Conservation (phyloP, 805 yeast genomes). For the Candida cerambycidarum region DNA sequence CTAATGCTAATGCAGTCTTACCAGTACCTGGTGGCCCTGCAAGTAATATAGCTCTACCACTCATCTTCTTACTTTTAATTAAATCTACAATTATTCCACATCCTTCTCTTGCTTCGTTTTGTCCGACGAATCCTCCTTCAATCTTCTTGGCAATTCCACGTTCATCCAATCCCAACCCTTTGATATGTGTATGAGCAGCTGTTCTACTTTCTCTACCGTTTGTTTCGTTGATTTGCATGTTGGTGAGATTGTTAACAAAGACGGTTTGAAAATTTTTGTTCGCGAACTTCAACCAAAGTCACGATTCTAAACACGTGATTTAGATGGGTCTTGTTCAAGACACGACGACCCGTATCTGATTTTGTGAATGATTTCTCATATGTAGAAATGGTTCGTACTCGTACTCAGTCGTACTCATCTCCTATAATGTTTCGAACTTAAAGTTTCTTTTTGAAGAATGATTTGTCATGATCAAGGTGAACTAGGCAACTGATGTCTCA, state of each 20-base stretch:
- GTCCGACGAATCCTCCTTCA: slow-evolving; percentile 90
- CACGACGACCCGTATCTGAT: no score
- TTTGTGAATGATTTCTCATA: no score
- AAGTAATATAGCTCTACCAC: slow-evolving; percentile 91
- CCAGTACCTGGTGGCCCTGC: slow-evolving; percentile 99
- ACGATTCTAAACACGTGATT: neutral
- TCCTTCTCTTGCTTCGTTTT: slow-evolving; percentile 76
- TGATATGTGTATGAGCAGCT: slow-evolving; percentile 96
- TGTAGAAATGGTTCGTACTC: no score
- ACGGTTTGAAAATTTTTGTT: slow-evolving; percentile 2
- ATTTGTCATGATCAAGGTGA: no score
- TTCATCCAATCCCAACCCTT: slow-evolving; percentile 92
- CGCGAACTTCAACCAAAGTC: neutral
- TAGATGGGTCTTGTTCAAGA: no score
- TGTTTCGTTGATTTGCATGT: slow-evolving; percentile 74
- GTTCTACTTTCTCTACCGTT: slow-evolving; percentile 62
- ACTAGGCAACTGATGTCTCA: no score
- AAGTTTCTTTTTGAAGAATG: no score
- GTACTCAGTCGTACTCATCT: no score
- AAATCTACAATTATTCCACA: slow-evolving; percentile 94
- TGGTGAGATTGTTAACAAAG: slow-evolving; percentile 21
- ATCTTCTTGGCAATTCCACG: slow-evolving; percentile 77
- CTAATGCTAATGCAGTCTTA: slow-evolving; percentile 94
- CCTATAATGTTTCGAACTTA: no score
- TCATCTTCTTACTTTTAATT: slow-evolving; percentile 87